Evolutionary conservation across 441 rosid genomes (phyloP), one percentile per base, ranked within the genome.

Genomic region (Lepidium campestre): DNA sequence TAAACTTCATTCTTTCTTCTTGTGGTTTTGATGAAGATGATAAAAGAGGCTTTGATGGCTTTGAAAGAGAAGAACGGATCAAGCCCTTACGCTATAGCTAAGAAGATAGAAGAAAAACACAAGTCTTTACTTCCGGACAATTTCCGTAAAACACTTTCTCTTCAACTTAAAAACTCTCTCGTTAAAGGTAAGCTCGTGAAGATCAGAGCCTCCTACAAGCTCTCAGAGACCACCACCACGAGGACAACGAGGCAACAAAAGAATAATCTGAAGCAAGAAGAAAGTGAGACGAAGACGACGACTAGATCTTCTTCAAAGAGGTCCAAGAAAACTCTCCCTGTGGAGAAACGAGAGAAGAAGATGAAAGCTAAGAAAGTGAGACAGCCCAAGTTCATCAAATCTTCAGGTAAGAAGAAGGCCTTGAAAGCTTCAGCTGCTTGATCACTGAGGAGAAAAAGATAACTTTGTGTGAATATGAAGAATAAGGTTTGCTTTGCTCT

Each of bases 191-290:
- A 86, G 75, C 81, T 91, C 13, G 75, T 68, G 53, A 89, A 91
- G 85, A 79, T 91, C 78, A 91, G 69, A 77, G 97, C 92, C 3
- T 89, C 96, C 2, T 91, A 83, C 75, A 87, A 89, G 78, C 83
- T 91, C 10, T 53, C 85, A 32, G 75, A 71, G 37, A 39, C 45
- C 3, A 60, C 45, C 3, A 60, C 56, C 13, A 72, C 60, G 20
- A 80, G 70, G 64, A 77, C 57, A 48, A 61, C 70, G 48, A 48
- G 68, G 14, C 53, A 20, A 12, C 58, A 57, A 2, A 4, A 67
- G 40, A 12, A 68, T 4, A 58, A 6, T 52, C 9, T 5, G 40
- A 53, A 32, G 41, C 8, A 11, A 20, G 62, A 37, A 9, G 62
- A 57, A n/a, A 56, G 4, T 20, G 13, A 56, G 32, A 56, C 5